Evolutionary conservation across 2,329 filamentous ascomycete genomes (phyloP), one percentile per base, ranked within the genome.

Genomic region (Diaporthe destruens): DNA sequence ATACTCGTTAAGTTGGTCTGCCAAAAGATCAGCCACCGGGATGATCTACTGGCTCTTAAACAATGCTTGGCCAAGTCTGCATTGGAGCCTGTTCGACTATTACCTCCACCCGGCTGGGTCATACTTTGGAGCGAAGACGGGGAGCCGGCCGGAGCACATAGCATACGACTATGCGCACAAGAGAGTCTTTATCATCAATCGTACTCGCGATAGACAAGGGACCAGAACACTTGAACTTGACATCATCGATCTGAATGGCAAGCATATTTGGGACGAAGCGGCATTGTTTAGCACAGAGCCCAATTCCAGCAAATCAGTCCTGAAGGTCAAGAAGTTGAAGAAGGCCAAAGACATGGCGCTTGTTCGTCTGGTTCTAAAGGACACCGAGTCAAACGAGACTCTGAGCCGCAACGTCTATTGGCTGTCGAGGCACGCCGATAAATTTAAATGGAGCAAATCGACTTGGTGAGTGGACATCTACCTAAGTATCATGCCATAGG

Each of bases 11-110:
- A 81, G 83, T 0, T 90, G 89, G 85, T 87, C 78, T 73, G 83
- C 82, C 1, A 78, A 81, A 0, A 81, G 86, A 3, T 87, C 88
- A 0, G 88, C 89, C 0, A 91, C 89, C 0, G 90, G 90, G 0
- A 63, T 88, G 61, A 87, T 92, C 20, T 92, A 92, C 80, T 92
- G 90, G 90, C 92, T 92, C 90, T 79, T 92, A 69, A 91, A 91
- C 75, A 87, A 87, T 57, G 90, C 90, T 0, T 92, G 90, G 89
- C 90, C 90, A 0, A 87, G 85, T 70, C 80, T 92, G 36, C 90
- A 92, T 77, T 92, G 90, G 90, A 88, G 89, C 69, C 80, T 91
- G 7, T 91, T 91, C 77, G 90, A 92, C 75, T 89, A 89, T 78
- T 91, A 91, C 74, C 79, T 91, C 53, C 86, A 85, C 29, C 86